Evolutionary conservation across 805 yeast species (phyloP), one percentile per base, ranked within the genome.

Genomic region (Kodamaea restingae): DNA sequence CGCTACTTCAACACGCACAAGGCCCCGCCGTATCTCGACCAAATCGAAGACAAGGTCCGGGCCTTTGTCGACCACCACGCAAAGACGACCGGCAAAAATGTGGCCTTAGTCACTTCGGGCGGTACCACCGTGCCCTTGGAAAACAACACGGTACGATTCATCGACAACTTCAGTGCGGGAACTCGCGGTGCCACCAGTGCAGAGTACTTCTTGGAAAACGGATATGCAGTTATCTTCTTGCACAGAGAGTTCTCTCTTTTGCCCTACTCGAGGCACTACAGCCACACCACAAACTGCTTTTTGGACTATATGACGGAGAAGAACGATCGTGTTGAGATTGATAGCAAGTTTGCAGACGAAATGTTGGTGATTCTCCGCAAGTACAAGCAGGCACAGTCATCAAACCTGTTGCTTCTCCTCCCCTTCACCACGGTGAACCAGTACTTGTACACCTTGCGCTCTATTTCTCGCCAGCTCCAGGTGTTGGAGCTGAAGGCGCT

Each of bases 91-190:
- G 62, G 67, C 3, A 67, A 71, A 38, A 76, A 72, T 35, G 75
- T 91, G 10, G 98, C 80, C 0, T 65, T 91, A 32, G 95, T 91
- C 3, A 93, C 98, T 0, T 80, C 91, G 7, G 99, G 99, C 17
- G 99, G 99, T 15, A 93, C 98, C 1, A 91, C 97, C 0, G 99
- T 93, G 0, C 99, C 99, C 0, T 67, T 93, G 48, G 99, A 93
- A 55, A 90, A 88, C 61, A 93, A 93, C 56, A 93, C 98, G 0
- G 99, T 93, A 5, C 67, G 99, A 38, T 93, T 93, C 61, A 88
- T 93, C 53, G 99, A 93, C 62, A 93, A 93, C 56, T 93, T 93
- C 60, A 81, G 93, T 47, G 98, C 98, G 17, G 99, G 99, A 17
- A 93, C 97, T 0, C 77, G 99, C 61, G 99, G 98, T 40, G 95